Percentiles rank a stretch among this genome's conserved stretches.
phyloP scores from a whole-genome alignment of 1,284 basidiomycete species.

The Bjerkandera adusta region DNA sequence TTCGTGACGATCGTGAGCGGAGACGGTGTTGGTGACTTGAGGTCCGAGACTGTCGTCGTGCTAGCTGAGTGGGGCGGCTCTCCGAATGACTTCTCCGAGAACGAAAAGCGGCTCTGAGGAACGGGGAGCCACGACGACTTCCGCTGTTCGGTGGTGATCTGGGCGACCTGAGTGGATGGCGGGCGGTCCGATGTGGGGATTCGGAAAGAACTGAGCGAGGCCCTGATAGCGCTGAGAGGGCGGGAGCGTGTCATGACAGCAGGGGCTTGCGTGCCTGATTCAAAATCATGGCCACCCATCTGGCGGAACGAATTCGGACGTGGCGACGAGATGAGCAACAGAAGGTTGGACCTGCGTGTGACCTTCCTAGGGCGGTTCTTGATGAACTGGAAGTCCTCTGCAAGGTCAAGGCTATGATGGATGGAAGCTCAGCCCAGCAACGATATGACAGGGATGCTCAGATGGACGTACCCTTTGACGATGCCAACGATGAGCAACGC shows the following conservation, averaged over 20 bases:
- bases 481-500: constrained; percentile 56
- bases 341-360: constrained; percentile 28
- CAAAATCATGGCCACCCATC: constrained; percentile 31
- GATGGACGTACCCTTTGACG: constrained; percentile 55
- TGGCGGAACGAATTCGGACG: constrained; percentile 53
- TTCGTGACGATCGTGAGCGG: too few relatives aligned
- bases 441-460: neutral
- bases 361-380: constrained; percentile 16
- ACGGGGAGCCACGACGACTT: too few relatives aligned
- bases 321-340: constrained; percentile 51
- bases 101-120: too few relatives aligned
- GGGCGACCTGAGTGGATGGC: too few relatives aligned
- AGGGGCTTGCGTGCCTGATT: constrained; percentile 21
- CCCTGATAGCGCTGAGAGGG: neutral
- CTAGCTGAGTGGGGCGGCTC: too few relatives aligned
- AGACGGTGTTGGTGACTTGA: too few relatives aligned
- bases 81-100: too few relatives aligned
- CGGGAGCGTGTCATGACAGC: constrained; percentile 9
- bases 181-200: too few relatives aligned
- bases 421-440: constrained; percentile 7
- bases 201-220: too few relatives aligned
- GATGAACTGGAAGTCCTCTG: constrained; percentile 32
- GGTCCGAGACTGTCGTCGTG: too few relatives aligned
- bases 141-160: too few relatives aligned
- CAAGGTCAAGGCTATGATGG: constrained; percentile 26